Evolutionary conservation across 148 eudicot species (phyloP).

Genomic region (Nepenthes gracilis): DNA sequence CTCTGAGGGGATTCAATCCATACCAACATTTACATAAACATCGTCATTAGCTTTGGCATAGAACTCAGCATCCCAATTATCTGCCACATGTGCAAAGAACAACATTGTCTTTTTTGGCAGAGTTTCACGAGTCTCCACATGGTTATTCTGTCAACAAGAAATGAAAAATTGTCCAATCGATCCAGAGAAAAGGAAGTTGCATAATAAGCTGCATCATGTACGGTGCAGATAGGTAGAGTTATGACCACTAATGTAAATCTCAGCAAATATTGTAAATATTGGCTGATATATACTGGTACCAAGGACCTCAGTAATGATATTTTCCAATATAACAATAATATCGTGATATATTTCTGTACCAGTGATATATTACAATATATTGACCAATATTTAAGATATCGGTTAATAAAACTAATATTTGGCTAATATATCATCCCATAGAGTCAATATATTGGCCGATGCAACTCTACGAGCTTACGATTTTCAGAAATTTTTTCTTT

Average conservation of each 20-base stretch:
- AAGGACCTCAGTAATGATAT: no score
- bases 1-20: neutral
- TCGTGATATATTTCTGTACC: no score
- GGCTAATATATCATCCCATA: no score
- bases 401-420: no score
- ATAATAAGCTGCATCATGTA: neutral
- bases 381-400: no score
- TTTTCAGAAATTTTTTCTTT: no score
- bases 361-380: no score
- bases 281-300: no score
- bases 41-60: constrained; percentile 83
- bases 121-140: constrained; percentile 57
- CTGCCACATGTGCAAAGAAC: constrained; percentile 74
- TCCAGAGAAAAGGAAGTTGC: constrained; percentile 1
- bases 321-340: no score
- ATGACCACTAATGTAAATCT: neutral
- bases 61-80: constrained; percentile 70
- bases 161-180: constrained; percentile 2
- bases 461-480: no score
- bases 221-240: neutral
- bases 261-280: no score
- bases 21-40: constrained; percentile 72
- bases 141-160: constrained; percentile 44
- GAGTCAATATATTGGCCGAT: no score
- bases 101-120: constrained; percentile 62